Evolutionary conservation across 2,329 filamentous ascomycete genomes (phyloP).

Genomic region (Zarea fungicola): DNA sequence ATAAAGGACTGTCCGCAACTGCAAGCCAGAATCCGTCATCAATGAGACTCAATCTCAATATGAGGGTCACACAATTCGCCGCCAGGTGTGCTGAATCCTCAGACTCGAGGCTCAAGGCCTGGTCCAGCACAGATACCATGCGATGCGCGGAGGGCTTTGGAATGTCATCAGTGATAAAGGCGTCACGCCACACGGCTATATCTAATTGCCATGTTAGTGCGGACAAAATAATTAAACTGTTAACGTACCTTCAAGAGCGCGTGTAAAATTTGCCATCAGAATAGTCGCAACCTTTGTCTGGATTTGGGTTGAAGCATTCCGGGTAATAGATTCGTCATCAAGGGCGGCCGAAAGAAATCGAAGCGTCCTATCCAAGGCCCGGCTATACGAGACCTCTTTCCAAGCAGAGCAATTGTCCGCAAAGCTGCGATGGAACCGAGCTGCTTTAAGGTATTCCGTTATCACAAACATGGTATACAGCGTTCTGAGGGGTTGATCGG

Average conservation of each 20-base stretch:
- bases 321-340: slow-evolving; percentile 1
- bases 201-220: background rate
- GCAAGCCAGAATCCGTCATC: slow-evolving; percentile 26
- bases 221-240: background rate
- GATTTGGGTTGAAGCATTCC: background rate
- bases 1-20: slow-evolving; percentile 18
- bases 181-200: background rate
- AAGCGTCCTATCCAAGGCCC: background rate
- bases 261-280: background rate
- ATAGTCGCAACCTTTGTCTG: background rate
- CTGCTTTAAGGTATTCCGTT: slow-evolving; percentile 50
- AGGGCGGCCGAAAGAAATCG: background rate
- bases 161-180: slow-evolving; percentile 9
- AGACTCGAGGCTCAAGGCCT: slow-evolving; percentile 18
- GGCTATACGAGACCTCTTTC: background rate
- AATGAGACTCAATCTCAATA: slow-evolving; percentile 25
- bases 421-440: slow-evolving; percentile 7
- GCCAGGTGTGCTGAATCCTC: slow-evolving; percentile 24
- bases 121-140: slow-evolving; percentile 23
- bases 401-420: slow-evolving; percentile 8
- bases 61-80: slow-evolving; percentile 22
- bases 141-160: slow-evolving; percentile 18
- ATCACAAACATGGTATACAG: slow-evolving; percentile 69
- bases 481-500: slow-evolving; percentile 64
- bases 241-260: slow-evolving; percentile 3